phyloP scores from a whole-genome alignment of 257 asterid species.

The Solanum virginianum region DNA sequence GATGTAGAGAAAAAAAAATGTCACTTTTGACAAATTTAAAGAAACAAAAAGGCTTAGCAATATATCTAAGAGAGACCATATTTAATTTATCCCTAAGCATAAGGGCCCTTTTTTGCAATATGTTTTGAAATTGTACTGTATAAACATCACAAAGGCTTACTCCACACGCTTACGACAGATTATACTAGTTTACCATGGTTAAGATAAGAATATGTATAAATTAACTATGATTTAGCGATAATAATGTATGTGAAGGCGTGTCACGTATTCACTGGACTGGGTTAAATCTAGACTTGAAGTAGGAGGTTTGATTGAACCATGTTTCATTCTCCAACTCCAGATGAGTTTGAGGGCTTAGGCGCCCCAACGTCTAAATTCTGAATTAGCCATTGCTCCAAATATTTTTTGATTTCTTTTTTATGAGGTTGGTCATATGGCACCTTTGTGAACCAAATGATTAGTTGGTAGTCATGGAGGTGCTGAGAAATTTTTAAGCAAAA shows the following conservation, averaged over 20 bases:
- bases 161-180: not conserved
- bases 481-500: not conserved
- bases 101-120: not conserved
- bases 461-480: not conserved
- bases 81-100: not conserved
- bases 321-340: not conserved
- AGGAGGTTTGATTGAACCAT: not conserved
- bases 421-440: not conserved
- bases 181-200: not conserved
- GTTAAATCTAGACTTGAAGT: not conserved
- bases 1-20: not conserved
- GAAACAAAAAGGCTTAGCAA: not conserved
- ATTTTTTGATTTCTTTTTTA: not conserved
- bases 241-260: not conserved
- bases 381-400: not conserved
- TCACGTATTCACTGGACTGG: not conserved
- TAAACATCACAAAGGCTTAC: too few relatives aligned
- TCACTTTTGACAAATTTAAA: not conserved
- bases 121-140: not conserved
- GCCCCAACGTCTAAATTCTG: not conserved
- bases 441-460: not conserved
- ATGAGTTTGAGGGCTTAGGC: not conserved
- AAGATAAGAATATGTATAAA: not conserved
- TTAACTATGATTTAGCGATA: too few relatives aligned
- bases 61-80: not conserved